Evolutionary conservation across 2,329 filamentous ascomycete genomes (phyloP), one percentile per base, ranked within the genome.

Genomic region (Pseudogymnoascus sp.): DNA sequence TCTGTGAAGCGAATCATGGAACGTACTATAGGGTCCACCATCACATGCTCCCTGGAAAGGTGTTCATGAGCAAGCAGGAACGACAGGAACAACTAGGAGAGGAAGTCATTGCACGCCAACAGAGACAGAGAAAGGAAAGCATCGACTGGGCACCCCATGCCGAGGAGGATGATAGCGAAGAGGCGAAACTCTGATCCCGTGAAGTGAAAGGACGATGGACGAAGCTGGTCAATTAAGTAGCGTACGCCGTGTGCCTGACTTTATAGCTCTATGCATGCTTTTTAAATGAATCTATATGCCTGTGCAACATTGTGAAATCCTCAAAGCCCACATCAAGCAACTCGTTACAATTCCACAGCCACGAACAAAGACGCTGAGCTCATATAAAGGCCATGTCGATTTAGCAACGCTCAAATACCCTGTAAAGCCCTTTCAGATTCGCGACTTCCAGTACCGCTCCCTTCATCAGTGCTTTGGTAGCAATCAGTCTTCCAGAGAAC

Each of bases 351-450:
- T 3, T n/a, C 10, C 29, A 21, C 50, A 33, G 16, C 50, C 29
- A 21, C 50, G 21, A 6, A 29, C 29, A 33, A 56, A 21, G 1
- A 56, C 10, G 10, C 16, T 10, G 31, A 35, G 26, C n/a, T 2
- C 16, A n/a, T 14, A 19, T 21, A 3, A 33, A 21, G 29, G 29
- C 29, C n/a, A 14, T 26, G 40, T 31, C 13, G 14, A 62, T 19
- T 83, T 75, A 97, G 74, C 95, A 97, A 62, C 95, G 80, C 77
- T 99, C 95, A 80, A 99, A 99, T 2, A 97, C 93, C 53, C 90
- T 81, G 75, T 99, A 99, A 64, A 99, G 73, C 0, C 93, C 92
- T 75, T 96, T 97, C 64, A 97, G 75, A 76, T 96, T 91, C 1
- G 95, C 93, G 59, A 96, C 86, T 75, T 99, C 93, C 56, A 96